These are phyloP conservation scores for Beauveria asiatica DNA, from an alignment of 2,329 filamentous ascomycete species.

Conservation along the genomic window DNA sequence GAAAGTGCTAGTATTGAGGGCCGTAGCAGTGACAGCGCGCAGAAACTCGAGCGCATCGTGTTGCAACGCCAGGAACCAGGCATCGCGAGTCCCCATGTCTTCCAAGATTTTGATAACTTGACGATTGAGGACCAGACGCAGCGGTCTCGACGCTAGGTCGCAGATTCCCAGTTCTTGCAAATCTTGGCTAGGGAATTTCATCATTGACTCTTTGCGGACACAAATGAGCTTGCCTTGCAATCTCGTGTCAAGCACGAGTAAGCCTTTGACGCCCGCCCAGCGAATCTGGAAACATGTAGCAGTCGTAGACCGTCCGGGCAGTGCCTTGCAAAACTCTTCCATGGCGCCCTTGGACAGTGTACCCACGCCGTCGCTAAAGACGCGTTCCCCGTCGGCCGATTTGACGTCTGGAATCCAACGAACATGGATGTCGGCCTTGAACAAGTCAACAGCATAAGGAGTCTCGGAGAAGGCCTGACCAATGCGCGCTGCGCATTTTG, in stretches of 20 bases:
- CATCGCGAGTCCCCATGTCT: conserved; percentile 54
- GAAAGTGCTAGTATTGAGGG: conserved; percentile 57
- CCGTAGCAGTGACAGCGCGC: conserved; percentile 46
- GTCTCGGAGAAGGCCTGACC: conserved; percentile 70
- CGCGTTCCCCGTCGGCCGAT: conserved; percentile 37
- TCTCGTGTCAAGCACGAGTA: conserved; percentile 60
- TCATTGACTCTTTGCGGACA: conserved; percentile 64
- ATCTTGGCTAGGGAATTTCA: conserved; percentile 59
- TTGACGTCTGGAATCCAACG: conserved; percentile 42
- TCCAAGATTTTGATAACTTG: conserved; percentile 81
- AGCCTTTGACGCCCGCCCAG: conserved; percentile 66
- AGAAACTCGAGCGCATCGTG: conserved; percentile 50
- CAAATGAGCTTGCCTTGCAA: conserved; percentile 49
- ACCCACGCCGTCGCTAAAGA: conserved; percentile 75
- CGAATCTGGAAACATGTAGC: conserved; percentile 70
- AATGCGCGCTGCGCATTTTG: conserved; percentile 50
- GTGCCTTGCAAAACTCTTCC: conserved; percentile 45
- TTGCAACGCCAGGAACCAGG: conserved; percentile 59
- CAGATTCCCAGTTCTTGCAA: conserved; percentile 59
- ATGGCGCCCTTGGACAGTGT: conserved; percentile 57
- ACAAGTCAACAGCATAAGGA: conserved; percentile 49
- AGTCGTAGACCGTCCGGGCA: conserved; percentile 37
- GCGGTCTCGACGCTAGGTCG: conserved; percentile 55
- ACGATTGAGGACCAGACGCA: conserved; percentile 65
- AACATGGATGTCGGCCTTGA: conserved; percentile 27